These are phyloP conservation scores for Naganishia cerealis DNA, from an alignment of 1,284 basidiomycete species.

Conservation along the genomic window DNA sequence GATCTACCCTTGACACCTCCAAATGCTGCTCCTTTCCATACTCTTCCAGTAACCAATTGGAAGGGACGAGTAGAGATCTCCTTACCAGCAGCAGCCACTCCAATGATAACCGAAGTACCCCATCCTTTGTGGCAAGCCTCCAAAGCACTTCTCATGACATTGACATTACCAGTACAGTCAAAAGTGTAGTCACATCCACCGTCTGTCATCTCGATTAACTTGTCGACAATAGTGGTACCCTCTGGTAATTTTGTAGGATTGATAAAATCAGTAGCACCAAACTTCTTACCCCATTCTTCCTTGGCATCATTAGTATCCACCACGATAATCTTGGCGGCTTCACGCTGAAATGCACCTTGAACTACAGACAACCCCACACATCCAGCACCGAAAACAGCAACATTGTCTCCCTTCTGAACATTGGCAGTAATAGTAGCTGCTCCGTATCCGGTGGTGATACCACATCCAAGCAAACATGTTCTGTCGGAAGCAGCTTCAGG, in stretches of 20 bases:
- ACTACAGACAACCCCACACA: conserved; percentile 94
- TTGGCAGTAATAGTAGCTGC: too few relatives aligned
- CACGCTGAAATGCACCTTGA: too few relatives aligned
- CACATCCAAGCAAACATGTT: conserved; percentile 90
- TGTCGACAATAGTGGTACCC: conserved; percentile 80
- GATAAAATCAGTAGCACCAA: conserved; percentile 95
- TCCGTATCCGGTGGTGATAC: conserved; percentile 99
- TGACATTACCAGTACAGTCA: conserved; percentile 90
- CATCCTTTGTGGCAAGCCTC: conserved; percentile 99
- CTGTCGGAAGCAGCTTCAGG: conserved; percentile 85
- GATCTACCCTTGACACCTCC: too few relatives aligned
- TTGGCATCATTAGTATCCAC: conserved; percentile 86
- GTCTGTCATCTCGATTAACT: conserved; percentile 89
- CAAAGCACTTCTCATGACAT: conserved; percentile 92
- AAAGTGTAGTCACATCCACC: conserved; percentile 97
- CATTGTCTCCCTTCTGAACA: too few relatives aligned
- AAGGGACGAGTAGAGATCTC: too few relatives aligned
- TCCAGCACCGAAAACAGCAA: conserved; percentile 93
- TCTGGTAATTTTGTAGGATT: conserved; percentile 76
- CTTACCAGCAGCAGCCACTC: conserved; percentile 89
- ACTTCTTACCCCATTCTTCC: conserved; percentile 84
- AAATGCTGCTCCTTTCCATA: too few relatives aligned
- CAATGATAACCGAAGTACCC: conserved; percentile 94
- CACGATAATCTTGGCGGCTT: conserved; percentile 87
- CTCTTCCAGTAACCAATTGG: too few relatives aligned